A percentile compares a stretch with the other conserved stretches of the same genome.
These are phyloP conservation scores for Echium plantagineum DNA, from an alignment of 257 asterid species.

Conservation along the genomic window DNA sequence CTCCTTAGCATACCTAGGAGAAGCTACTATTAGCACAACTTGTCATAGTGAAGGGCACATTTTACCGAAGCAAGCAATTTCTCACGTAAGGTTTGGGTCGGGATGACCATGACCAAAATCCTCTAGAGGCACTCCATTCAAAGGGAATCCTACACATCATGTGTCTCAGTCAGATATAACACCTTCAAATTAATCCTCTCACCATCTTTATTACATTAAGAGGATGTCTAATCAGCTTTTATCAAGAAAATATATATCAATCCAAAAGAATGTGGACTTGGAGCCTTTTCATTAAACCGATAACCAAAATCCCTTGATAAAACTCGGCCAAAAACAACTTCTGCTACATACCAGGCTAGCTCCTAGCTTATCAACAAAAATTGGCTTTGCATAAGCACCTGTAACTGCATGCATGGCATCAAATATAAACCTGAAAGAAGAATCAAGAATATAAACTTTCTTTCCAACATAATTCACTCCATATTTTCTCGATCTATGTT, in stretches of 20 bases:
- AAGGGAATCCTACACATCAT: constrained; percentile 49
- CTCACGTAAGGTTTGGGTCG: constrained; percentile 97
- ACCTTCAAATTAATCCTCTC: background rate
- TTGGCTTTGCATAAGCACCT: constrained; percentile 96
- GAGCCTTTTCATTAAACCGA: background rate
- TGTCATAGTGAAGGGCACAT: constrained; percentile 4
- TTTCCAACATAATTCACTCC: background rate
- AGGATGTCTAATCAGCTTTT: background rate
- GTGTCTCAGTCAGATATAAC: constrained; percentile 4
- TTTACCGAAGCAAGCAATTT: constrained; percentile 6
- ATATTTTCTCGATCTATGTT: background rate
- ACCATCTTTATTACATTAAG: background rate
- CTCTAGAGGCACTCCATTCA: constrained; percentile 85
- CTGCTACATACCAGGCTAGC: constrained; percentile 52
- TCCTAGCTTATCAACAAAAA: constrained; percentile 88
- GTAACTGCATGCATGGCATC: constrained; percentile 99
- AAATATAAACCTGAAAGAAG: constrained; percentile 60
- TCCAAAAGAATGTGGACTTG: background rate
- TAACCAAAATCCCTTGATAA: background rate
- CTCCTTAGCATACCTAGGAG: constrained; percentile 53
- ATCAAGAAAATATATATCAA: background rate
- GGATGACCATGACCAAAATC: constrained; percentile 99
- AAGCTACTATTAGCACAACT: constrained; percentile 16
- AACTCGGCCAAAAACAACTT: background rate
- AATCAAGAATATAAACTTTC: constrained; percentile 1